Evolutionary conservation across 805 yeast species (phyloP).

Genomic region (Candida sithepensis): DNA sequence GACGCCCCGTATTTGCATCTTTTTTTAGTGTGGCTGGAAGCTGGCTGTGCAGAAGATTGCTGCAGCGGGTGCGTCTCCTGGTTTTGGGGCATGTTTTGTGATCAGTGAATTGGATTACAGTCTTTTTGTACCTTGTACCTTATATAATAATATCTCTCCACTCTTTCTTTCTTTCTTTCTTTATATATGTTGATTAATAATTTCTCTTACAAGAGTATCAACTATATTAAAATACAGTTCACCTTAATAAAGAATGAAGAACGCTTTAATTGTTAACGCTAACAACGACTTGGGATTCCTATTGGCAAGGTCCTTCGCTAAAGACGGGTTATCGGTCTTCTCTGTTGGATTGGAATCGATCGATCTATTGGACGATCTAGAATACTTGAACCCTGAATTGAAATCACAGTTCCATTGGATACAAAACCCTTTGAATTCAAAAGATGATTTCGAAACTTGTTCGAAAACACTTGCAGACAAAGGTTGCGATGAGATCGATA

Average conservation of each 20-base stretch:
- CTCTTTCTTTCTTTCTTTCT: no score
- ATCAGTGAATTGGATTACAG: no score
- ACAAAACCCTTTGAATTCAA: background rate
- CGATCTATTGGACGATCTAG: background rate
- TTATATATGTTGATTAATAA: no score
- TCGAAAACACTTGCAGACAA: background rate
- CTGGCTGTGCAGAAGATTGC: no score
- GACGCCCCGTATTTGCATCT: no score
- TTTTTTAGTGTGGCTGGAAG: no score
- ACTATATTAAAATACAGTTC: no score
- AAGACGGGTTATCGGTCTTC: background rate
- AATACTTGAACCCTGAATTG: slow-evolving; percentile 1
- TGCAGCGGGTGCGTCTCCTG: no score
- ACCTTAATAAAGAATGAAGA: no score
- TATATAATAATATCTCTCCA: no score
- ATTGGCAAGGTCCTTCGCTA: background rate
- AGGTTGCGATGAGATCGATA: background rate
- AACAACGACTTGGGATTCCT: background rate
- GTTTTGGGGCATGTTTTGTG: background rate
- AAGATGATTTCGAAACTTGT: background rate
- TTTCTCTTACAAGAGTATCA: no score
- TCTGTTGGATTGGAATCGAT: background rate
- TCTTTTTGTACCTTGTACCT: no score
- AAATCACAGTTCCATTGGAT: background rate
- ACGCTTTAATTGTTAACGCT: slow-evolving; percentile 1